These are phyloP conservation scores for Berberis thunbergii DNA, from an alignment of 164 flowering plant species.

Conservation along the genomic window DNA sequence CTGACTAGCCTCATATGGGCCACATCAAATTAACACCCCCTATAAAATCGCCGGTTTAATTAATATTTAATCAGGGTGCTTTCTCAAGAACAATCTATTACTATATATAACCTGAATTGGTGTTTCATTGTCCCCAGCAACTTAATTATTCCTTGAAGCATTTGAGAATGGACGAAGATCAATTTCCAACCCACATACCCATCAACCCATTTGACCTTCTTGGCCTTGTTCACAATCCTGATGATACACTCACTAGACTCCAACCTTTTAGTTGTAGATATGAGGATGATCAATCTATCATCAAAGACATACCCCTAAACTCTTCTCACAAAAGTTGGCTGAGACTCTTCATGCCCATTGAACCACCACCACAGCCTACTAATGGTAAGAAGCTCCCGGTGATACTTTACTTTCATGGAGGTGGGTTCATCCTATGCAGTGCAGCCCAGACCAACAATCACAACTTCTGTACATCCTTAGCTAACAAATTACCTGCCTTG, in stretches of 20 bases:
- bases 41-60: no score
- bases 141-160: no score
- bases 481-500: constrained; percentile 16
- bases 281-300: not conserved
- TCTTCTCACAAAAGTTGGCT: constrained; percentile 17
- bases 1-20: no score
- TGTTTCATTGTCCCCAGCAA: no score
- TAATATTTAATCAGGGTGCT: no score
- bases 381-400: constrained; percentile 32
- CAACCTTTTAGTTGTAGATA: not conserved
- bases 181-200: not conserved
- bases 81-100: no score
- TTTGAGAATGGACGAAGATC: no score
- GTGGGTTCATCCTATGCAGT: constrained; percentile 46
- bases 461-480: constrained; percentile 25
- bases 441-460: constrained; percentile 24
- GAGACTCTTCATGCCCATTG: constrained; percentile 28
- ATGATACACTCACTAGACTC: constrained; percentile 10
- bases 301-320: constrained; percentile 14
- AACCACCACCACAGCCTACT: no score
- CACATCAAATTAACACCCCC: no score
- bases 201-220: constrained; percentile 8
- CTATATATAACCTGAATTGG: no score
- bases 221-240: constrained; percentile 2
- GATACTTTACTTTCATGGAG: constrained; percentile 54